These are phyloP conservation scores for Candida xiaguanensis DNA, from an alignment of 805 yeast genomes.

Conservation along the genomic window DNA sequence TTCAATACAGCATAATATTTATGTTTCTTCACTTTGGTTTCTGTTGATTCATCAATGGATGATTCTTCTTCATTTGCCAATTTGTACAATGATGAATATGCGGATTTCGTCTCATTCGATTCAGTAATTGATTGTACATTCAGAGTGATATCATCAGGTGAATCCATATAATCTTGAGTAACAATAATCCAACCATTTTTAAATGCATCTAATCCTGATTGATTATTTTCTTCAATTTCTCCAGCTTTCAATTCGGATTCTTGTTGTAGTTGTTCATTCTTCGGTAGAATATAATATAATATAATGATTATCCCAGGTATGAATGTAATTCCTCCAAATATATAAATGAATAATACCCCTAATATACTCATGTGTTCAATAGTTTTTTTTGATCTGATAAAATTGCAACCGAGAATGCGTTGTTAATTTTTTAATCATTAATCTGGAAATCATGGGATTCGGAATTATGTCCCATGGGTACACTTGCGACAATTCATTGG, in stretches of 20 bases:
- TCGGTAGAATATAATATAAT: constrained; percentile 39
- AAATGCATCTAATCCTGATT: constrained; percentile 61
- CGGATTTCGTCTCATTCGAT: constrained; percentile 44
- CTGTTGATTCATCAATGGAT: neutral
- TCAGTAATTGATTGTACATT: constrained; percentile 41
- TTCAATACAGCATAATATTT: constrained; percentile 67
- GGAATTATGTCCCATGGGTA: too few relatives aligned
- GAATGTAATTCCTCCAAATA: constrained; percentile 77
- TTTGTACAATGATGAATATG: constrained; percentile 59
- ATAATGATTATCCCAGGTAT: constrained; percentile 52
- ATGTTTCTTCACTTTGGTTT: constrained; percentile 44
- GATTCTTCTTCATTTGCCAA: constrained; percentile 29
- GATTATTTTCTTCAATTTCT: constrained; percentile 55
- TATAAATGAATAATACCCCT: constrained; percentile 4
- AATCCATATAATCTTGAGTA: constrained; percentile 63
- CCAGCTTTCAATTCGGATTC: constrained; percentile 46
- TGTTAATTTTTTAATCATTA: too few relatives aligned
- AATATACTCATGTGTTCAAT: neutral
- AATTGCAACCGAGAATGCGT: too few relatives aligned
- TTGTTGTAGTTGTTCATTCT: constrained; percentile 16
- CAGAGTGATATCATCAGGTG: constrained; percentile 45
- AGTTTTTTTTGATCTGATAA: neutral
- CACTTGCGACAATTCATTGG: too few relatives aligned
- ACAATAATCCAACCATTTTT: constrained; percentile 80
- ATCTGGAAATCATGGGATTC: too few relatives aligned